Percentiles rank a stretch among this genome's conserved stretches.
Conservation (phyloP, 192 early-diverging fungal genomes). For the Coemansia sp. region DNA sequence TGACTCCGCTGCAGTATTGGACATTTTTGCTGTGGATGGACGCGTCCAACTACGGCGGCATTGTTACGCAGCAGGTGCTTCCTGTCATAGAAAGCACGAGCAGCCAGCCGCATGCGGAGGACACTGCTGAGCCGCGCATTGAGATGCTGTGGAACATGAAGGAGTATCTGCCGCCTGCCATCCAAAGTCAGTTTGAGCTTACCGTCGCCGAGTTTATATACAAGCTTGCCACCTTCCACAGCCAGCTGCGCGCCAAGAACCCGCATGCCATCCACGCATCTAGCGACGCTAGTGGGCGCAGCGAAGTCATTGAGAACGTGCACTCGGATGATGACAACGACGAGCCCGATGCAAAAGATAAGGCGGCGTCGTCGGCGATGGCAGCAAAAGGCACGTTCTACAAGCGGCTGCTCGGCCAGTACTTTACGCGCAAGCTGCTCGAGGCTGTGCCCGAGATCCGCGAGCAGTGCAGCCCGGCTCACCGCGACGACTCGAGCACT, state of each 20-base stretch:
- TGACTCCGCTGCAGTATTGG: conserved; percentile 75
- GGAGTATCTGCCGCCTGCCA: conserved; percentile 76
- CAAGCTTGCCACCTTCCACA: conserved; percentile 58
- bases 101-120: neutral
- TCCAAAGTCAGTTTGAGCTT: conserved; percentile 70
- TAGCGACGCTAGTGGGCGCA: conserved; percentile 15
- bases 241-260: conserved; percentile 31
- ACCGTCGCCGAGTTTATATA: conserved; percentile 73
- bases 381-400: conserved; percentile 45
- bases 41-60: conserved; percentile 75
- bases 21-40: conserved; percentile 91
- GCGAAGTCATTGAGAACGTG: conserved; percentile 39
- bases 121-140: conserved; percentile 47
- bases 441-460: conserved; percentile 62
- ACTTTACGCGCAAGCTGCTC: conserved; percentile 67
- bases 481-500: conserved; percentile 26
- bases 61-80: conserved; percentile 23
- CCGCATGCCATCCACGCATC: conserved; percentile 22
- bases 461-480: conserved; percentile 29
- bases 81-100: neutral
- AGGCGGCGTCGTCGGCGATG: neutral
- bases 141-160: conserved; percentile 90
- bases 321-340: conserved; percentile 15
- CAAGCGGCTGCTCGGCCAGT: conserved; percentile 56
- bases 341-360: neutral